Conservation (phyloP, 208 protist species). For the Acanthamoeba triangularis region DNA sequence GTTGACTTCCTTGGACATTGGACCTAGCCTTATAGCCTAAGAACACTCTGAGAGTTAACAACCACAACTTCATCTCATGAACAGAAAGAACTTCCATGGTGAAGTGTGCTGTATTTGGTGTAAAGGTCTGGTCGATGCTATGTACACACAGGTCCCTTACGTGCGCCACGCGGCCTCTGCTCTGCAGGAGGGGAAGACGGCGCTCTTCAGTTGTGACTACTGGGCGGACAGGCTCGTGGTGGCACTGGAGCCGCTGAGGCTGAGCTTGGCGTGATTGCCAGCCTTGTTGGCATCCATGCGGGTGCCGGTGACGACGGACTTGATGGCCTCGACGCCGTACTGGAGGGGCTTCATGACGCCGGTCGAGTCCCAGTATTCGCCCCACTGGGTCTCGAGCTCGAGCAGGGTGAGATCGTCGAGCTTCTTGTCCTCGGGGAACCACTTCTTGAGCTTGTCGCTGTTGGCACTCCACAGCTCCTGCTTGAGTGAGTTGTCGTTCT, state of each 20-base stretch:
- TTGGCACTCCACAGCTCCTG: constrained; percentile 38
- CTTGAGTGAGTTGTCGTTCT: background rate
- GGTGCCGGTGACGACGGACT: constrained; percentile 55
- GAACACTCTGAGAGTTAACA: too few relatives aligned
- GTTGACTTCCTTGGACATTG: too few relatives aligned
- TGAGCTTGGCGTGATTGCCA: constrained; percentile 20
- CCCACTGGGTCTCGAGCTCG: constrained; percentile 50
- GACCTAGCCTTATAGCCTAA: too few relatives aligned
- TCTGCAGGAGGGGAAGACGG: background rate
- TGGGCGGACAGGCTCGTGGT: background rate
- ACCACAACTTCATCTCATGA: too few relatives aligned
- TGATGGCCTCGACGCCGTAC: constrained; percentile 25
- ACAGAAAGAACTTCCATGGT: too few relatives aligned
- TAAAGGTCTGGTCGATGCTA: too few relatives aligned
- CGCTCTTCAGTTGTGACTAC: background rate
- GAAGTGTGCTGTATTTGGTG: too few relatives aligned
- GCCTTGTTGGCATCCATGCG: constrained; percentile 41
- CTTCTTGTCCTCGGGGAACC: constrained; percentile 67
- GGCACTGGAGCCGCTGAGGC: background rate
- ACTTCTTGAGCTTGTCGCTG: constrained; percentile 10
- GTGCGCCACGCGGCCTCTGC: background rate
- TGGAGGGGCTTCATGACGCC: constrained; percentile 45
- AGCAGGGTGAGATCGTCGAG: constrained; percentile 22
- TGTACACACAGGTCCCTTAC: too few relatives aligned
- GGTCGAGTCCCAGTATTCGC: constrained; percentile 66